A percentile compares a stretch with the other conserved stretches of the same genome.
These are phyloP conservation scores for Phaeosphaeriaceae sp. DNA, from an alignment of 2,329 filamentous ascomycete species.

Conservation along the genomic window DNA sequence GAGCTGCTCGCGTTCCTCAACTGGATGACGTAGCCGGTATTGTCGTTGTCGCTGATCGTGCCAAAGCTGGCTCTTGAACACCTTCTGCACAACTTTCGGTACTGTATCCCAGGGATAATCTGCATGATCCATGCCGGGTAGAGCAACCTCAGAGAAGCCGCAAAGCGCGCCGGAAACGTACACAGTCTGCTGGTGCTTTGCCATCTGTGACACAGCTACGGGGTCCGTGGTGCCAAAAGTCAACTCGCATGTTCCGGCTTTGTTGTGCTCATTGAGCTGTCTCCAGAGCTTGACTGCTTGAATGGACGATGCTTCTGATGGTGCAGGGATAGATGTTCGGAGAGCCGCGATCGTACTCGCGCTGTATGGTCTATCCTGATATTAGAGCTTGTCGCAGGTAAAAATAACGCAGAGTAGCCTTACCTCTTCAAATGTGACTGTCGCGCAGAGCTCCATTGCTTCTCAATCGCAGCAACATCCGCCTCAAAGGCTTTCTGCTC, in stretches of 20 bases:
- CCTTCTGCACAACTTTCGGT: conserved; percentile 50
- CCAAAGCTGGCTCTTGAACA: conserved; percentile 52
- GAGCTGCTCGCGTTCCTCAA: conserved; percentile 38
- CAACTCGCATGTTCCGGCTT: conserved; percentile 45
- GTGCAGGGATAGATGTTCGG: conserved; percentile 32
- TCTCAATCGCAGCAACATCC: conserved; percentile 44
- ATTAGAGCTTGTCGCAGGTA: too few species aligned
- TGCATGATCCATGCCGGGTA: conserved; percentile 52
- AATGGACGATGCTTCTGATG: conserved; percentile 35
- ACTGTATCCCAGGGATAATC: conserved; percentile 55
- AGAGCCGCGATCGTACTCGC: conserved; percentile 46
- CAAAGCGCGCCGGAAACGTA: conserved; percentile 53
- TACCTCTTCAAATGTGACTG: conserved; percentile 21
- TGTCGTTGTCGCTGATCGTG: conserved; percentile 52
- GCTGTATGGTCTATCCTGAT: conserved; percentile 37
- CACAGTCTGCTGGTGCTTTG: conserved; percentile 48
- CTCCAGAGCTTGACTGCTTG: conserved; percentile 51
- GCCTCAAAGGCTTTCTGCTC: conserved; percentile 41
- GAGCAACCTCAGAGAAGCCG: conserved; percentile 47
- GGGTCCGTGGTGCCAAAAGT: conserved; percentile 52
- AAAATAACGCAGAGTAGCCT: background rate
- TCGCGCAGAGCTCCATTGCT: conserved; percentile 38
- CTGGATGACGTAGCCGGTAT: conserved; percentile 42
- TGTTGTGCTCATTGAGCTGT: conserved; percentile 43
- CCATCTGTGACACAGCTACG: conserved; percentile 46